phyloP scores from a whole-genome alignment of 2,329 filamentous ascomycete species.

The Grosmannia huntii region DNA sequence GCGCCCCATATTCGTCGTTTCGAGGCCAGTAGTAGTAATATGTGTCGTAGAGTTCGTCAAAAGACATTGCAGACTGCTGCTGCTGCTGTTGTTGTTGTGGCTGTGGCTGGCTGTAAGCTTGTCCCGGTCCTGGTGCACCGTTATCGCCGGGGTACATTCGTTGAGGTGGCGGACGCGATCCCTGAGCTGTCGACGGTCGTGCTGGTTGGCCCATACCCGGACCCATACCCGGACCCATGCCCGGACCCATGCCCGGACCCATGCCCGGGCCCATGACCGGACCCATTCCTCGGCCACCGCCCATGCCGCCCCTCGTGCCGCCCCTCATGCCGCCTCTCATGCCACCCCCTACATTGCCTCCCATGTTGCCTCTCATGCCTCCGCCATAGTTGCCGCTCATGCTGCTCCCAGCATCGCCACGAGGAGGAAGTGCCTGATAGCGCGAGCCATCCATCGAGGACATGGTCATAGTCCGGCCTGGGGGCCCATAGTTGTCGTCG shows the following conservation, averaged over 20 bases:
- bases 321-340: not conserved
- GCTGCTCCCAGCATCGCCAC: slow-evolving; percentile 24
- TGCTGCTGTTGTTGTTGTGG: slow-evolving; percentile 16
- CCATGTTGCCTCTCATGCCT: not conserved
- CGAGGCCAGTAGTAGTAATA: slow-evolving; percentile 39
- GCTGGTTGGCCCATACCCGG: slow-evolving; percentile 20
- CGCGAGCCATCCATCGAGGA: slow-evolving; percentile 33
- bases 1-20: slow-evolving; percentile 18
- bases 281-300: slow-evolving; percentile 11
- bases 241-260: slow-evolving; percentile 11
- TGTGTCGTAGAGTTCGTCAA: slow-evolving; percentile 40
- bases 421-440: slow-evolving; percentile 20
- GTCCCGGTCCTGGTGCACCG: slow-evolving; percentile 13
- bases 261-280: not conserved
- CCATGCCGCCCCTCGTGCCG: slow-evolving; percentile 22
- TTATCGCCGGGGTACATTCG: slow-evolving; percentile 26
- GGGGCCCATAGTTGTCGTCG: slow-evolving; percentile 34
- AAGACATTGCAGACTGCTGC: slow-evolving; percentile 21
- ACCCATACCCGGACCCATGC: not conserved
- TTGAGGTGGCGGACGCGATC: slow-evolving; percentile 39
- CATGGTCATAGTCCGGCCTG: slow-evolving; percentile 49
- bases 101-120: slow-evolving; percentile 23
- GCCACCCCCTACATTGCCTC: slow-evolving; percentile 12
- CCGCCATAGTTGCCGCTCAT: slow-evolving; percentile 12
- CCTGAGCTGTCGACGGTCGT: slow-evolving; percentile 42